These are phyloP conservation scores for Lyophyllum decastes DNA, from an alignment of 768 basidiomycete genomes.

Conservation along the genomic window DNA sequence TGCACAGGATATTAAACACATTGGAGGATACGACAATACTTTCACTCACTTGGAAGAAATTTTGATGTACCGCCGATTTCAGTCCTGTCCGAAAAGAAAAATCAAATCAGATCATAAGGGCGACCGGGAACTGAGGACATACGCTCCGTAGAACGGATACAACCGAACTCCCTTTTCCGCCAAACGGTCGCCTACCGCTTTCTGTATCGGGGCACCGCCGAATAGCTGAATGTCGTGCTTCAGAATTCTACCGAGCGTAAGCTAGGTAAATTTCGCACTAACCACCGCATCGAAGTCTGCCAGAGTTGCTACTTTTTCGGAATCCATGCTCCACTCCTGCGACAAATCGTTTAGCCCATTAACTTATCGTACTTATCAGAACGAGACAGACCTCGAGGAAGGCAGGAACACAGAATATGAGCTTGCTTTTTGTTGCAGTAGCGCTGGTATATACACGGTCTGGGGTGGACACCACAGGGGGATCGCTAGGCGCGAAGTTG, in stretches of 20 bases:
- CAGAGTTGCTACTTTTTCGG: constrained; percentile 1
- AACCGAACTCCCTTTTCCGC: constrained; percentile 13
- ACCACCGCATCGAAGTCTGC: constrained; percentile 15
- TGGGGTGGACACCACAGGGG: constrained; percentile 20
- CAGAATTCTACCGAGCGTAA: neutral
- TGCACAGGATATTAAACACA: neutral
- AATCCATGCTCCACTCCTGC: constrained; percentile 13
- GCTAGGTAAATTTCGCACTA: neutral
- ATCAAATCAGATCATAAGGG: neutral
- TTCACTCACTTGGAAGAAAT: neutral
- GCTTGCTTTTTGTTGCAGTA: constrained; percentile 14
- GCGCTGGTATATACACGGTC: constrained; percentile 23
- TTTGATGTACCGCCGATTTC: neutral
- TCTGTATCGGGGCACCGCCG: constrained; percentile 20
- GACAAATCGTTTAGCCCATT: neutral
- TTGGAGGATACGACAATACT: neutral
- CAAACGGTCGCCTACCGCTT: constrained; percentile 18
- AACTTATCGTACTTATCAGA: neutral
- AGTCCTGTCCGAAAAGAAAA: neutral
- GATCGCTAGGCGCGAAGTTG: constrained; percentile 15
- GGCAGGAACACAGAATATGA: constrained; percentile 25
- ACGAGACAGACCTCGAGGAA: constrained; percentile 15
- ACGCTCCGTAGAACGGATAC: constrained; percentile 21
- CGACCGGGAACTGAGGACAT: neutral
- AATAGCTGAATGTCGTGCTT: constrained; percentile 5